These are phyloP conservation scores for Fusarium chlamydosporum DNA, from an alignment of 2,329 filamentous ascomycete genomes.

Conservation along the genomic window DNA sequence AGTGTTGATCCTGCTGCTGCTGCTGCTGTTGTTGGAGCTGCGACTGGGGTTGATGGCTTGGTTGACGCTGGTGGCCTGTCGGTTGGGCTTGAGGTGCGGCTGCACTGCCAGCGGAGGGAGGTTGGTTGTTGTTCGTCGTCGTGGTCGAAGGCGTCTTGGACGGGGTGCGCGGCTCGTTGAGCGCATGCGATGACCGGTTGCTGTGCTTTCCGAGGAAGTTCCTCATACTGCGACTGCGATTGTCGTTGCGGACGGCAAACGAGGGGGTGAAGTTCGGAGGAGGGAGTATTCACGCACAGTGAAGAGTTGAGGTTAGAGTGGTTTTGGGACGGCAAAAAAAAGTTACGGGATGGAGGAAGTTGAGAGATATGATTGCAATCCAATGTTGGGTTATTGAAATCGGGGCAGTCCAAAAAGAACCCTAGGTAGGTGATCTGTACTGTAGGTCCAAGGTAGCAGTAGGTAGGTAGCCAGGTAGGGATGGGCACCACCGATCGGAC, in stretches of 20 bases:
- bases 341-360: slow-evolving; percentile 34
- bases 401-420: slow-evolving; percentile 27
- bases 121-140: slow-evolving; percentile 23
- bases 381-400: slow-evolving; percentile 32
- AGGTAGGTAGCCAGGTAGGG: neutral
- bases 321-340: slow-evolving; percentile 10
- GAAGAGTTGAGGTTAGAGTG: slow-evolving; percentile 24
- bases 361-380: slow-evolving; percentile 32
- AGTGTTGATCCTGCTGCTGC: slow-evolving; percentile 41
- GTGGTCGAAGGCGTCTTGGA: slow-evolving; percentile 36
- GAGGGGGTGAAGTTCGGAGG: slow-evolving; percentile 4
- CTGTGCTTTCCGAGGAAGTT: slow-evolving; percentile 68
- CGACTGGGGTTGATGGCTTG: slow-evolving; percentile 33
- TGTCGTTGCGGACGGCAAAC: slow-evolving; percentile 34
- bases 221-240: slow-evolving; percentile 60
- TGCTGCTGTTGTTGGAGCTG: slow-evolving; percentile 28
- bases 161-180: slow-evolving; percentile 62
- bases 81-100: slow-evolving; percentile 30
- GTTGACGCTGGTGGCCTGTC: slow-evolving; percentile 41
- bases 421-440: slow-evolving; percentile 5
- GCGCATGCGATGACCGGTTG: slow-evolving; percentile 70
- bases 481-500: slow-evolving; percentile 19
- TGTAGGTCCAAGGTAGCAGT: slow-evolving; percentile 2
- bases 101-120: slow-evolving; percentile 46
- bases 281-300: slow-evolving; percentile 27